phyloP scores from a whole-genome alignment of 306 rosid species.

The Trifolium fragiferum region DNA sequence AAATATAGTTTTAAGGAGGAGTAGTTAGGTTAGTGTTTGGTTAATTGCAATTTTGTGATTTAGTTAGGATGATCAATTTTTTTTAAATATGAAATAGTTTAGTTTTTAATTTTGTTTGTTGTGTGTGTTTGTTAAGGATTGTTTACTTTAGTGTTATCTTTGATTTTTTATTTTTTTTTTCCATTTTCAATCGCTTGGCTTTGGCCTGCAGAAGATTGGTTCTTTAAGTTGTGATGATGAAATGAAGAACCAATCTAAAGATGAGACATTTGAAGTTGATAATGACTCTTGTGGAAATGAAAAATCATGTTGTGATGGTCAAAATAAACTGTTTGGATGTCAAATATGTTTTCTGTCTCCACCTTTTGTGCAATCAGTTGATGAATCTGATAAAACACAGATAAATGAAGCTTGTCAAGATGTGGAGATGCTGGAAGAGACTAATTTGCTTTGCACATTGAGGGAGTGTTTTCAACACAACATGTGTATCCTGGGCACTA shows the following conservation, averaged over 20 bases:
- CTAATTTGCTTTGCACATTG: slow-evolving; percentile 46
- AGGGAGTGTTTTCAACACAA: slow-evolving; percentile 41
- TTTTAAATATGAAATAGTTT: neutral
- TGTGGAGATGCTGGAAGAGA: slow-evolving; percentile 40
- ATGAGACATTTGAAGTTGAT: slow-evolving; percentile 18
- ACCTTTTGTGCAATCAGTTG: slow-evolving; percentile 39
- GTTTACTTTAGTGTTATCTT: slow-evolving; percentile 8
- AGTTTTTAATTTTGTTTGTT: neutral
- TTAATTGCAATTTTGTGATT: no score
- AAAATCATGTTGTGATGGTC: slow-evolving; percentile 31
- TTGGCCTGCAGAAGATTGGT: slow-evolving; percentile 27
- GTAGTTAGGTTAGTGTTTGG: neutral
- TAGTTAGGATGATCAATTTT: no score
- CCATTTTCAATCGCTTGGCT: neutral
- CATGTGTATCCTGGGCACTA: slow-evolving; percentile 43
- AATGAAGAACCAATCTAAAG: slow-evolving; percentile 37
- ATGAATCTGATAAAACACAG: slow-evolving; percentile 11
- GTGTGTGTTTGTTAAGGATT: neutral
- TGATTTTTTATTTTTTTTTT: neutral
- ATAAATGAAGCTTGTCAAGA: slow-evolving; percentile 35
- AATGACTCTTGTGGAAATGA: slow-evolving; percentile 40
- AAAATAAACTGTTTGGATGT: slow-evolving; percentile 8
- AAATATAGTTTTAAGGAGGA: slow-evolving; percentile 30
- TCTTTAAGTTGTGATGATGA: slow-evolving; percentile 43
- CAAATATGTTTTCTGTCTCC: slow-evolving; percentile 35